Evolutionary conservation across 768 basidiomycete genomes (phyloP), one percentile per base, ranked within the genome.

Genomic region (Boletus insuetus): DNA sequence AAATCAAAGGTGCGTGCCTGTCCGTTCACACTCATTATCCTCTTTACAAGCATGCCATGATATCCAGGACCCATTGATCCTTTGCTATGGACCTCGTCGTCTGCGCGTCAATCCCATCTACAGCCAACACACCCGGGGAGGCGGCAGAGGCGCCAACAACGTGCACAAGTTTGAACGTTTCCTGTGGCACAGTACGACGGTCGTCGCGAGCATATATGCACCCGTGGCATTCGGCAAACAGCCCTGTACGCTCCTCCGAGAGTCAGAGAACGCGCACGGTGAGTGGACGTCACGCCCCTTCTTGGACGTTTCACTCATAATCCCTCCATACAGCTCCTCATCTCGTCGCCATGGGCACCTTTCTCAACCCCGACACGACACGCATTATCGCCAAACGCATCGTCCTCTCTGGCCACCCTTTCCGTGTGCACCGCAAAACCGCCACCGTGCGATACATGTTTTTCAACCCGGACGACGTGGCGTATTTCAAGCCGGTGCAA

Each of bases 361-460:
- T 96, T 76, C 72, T 94, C 58, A 85, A 85, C 64, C 84, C 94
- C 3, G 94, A 98, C 71, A 91, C 96, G 35, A 94, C 91, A 1
- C 85, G 96, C 22, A 80, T 98, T 67, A 81, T 94, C 56, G 86
- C 93, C 43, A 99, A 99, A 72, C 86, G 96, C n/a, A 83, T 96
- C 71, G 81, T 98, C 59, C 79, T 99, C 42, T 94, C 96, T 3
- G 96, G 96, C 0, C 94, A 97, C 73, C 96, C 96, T 1, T 91
- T 94, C 83, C 95, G 94, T 66, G 86, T 98, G 2, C 95, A 98
- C 79, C 93, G 94, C 69, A 94, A 93, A 77, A 93, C 92, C 6
- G 96, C 95, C 3, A 98, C 96, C 7, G 86, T 99, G 63, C 87
- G 96, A 52, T 98, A 98, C 77, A 91, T 99, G 92, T 98, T 98